Base-by-base conservation (phyloP, 1,284 basidiomycete genomes). In the Peniophora sp. region DNA sequence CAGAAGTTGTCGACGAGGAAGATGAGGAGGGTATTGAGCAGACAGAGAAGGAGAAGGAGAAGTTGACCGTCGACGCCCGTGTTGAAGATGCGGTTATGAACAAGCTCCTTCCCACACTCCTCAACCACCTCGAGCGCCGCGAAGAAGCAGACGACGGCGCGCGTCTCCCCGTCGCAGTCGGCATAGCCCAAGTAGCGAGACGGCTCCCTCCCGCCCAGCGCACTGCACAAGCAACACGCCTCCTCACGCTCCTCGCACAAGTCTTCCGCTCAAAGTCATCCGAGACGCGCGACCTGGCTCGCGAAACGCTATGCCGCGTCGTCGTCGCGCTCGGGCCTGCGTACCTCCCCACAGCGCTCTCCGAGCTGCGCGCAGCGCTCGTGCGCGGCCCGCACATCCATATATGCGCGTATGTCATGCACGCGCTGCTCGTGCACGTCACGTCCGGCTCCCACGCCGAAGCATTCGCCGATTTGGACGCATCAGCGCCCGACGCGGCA, bases 311-410 rank as follows among this genome's bases (percentile, higher is more conserved):
- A 5, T 85, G 84, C 63, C 90, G 88, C 52, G 93, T 99, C 49
- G 83, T 83, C 2, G 73, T 86, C 24, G 75, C 76, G 23, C 71
- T 97, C 3, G 94, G 92, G 0, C 79, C 88, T 0, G 64, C 73
- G 1, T 92, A 89, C 64, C 79, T 99, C 3, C 76, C 85, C 0
- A 66, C 81, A 20, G 74, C 92, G 23, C 68, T 98, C 47, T 81
- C 81, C 24, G 95, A 98, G 65, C 74, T 98, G 47, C 80, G 90
- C 17, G 81, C 76, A 1, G 90, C 93, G 0, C 79, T 99, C 15
- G 65, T 83, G 48, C 89, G 95, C 10, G 97, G 97, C 3, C 94
- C 97, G 0, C 97, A 99, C 57, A 80, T 97, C 0, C 95, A 99
- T 60, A 83, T 98, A 12, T 75, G 98, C 24, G 93, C 95, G 0